A percentile compares a stretch with the other conserved stretches of the same genome.
phyloP scores from a whole-genome alignment of 805 yeast genomes.

The Metschnikowia drakensbergensis region DNA sequence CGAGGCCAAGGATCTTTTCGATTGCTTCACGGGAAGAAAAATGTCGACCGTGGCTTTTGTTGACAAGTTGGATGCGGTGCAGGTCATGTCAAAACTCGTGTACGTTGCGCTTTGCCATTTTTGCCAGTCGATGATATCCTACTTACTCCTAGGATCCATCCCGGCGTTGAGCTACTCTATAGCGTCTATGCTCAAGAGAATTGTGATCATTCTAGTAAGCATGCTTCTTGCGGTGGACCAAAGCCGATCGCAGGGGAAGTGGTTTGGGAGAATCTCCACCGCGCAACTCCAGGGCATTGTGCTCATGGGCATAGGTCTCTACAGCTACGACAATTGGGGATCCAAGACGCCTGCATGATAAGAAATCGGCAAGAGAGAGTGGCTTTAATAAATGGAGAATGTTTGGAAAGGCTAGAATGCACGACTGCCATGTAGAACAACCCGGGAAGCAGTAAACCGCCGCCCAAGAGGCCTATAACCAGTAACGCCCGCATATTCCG shows the following conservation, averaged over 20 bases:
- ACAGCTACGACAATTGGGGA: constrained; percentile 65
- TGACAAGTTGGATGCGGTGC: constrained; percentile 10
- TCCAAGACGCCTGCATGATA: constrained; percentile 13
- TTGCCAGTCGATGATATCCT: constrained; percentile 74
- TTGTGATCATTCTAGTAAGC: constrained; percentile 77
- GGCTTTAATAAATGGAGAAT: constrained; percentile 8
- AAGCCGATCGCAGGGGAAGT: constrained; percentile 19
- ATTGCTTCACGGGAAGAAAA: neutral
- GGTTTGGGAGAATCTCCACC: constrained; percentile 37
- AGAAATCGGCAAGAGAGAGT: neutral
- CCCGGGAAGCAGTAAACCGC: constrained; percentile 2
- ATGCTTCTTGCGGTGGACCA: constrained; percentile 51
- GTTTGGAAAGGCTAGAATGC: constrained; percentile 46
- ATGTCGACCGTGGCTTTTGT: constrained; percentile 15
- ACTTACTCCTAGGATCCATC: constrained; percentile 72
- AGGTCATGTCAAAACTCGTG: constrained; percentile 48
- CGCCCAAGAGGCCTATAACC: constrained; percentile 13
- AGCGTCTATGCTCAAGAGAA: constrained; percentile 83
- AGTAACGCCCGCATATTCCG: constrained; percentile 40
- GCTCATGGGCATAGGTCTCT: constrained; percentile 53
- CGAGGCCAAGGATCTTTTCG: constrained; percentile 45
- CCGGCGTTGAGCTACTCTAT: constrained; percentile 84
- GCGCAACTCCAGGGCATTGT: constrained; percentile 48
- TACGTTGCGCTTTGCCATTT: constrained; percentile 76
- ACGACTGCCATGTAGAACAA: constrained; percentile 22